Evolutionary conservation across 257 asterid species (phyloP).

Genomic region (Asclepias syriaca): DNA sequence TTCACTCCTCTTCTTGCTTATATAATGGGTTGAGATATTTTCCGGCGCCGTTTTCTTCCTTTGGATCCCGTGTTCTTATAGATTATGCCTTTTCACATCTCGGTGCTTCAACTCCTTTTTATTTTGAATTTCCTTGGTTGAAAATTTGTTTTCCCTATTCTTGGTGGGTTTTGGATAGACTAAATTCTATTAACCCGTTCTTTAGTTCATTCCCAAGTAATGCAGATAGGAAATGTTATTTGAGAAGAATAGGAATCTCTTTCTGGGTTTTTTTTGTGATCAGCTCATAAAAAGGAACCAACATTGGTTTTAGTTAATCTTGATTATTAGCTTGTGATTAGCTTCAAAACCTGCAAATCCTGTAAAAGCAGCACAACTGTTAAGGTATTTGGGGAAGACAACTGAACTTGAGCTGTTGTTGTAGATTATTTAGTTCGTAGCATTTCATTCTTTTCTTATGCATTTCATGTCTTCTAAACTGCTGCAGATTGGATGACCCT

Average conservation of each 20-base stretch:
- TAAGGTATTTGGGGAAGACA: not conserved
- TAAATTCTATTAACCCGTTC: not conserved
- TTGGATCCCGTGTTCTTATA: not conserved
- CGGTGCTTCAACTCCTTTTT: not conserved
- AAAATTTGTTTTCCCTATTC: not conserved
- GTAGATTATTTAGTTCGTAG: not conserved
- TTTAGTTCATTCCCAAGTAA: not conserved
- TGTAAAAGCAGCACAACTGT: not conserved
- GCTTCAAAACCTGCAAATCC: not conserved
- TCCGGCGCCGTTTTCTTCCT: not conserved
- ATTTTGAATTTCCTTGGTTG: not conserved
- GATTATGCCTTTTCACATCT: not conserved
- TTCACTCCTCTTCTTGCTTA: slow-evolving; percentile 17
- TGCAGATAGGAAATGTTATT: not conserved
- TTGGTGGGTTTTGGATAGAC: not conserved
- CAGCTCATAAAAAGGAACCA: not conserved
- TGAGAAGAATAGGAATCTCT: not conserved
- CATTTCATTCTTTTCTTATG: not conserved
- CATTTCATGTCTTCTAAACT: not conserved
- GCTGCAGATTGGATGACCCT: slow-evolving; percentile 92
- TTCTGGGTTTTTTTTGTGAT: not conserved
- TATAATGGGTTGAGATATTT: not conserved
- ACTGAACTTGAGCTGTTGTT: not conserved
- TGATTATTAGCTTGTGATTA: not conserved
- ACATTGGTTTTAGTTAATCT: not conserved